These are phyloP conservation scores for Limnomonas spitsbergensis DNA, from an alignment of 139 green algal genomes.

Conservation along the genomic window DNA sequence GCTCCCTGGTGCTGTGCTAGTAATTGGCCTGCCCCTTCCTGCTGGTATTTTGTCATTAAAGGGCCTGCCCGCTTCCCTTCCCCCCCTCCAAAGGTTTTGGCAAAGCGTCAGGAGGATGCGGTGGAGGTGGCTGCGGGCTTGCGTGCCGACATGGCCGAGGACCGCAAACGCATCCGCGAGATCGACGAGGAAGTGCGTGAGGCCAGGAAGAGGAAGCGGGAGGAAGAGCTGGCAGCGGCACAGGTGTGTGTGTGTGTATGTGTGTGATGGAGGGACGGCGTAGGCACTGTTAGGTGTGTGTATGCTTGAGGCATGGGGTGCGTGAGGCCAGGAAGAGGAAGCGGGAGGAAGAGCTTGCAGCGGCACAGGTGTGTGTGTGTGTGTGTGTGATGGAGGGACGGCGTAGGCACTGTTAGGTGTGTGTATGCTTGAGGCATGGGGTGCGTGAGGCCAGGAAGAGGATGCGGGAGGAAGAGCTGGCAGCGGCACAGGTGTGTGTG, in stretches of 20 bases:
- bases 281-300: too few relatives aligned
- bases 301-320: too few relatives aligned
- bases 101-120: background rate
- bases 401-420: too few relatives aligned
- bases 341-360: slow-evolving; percentile 5
- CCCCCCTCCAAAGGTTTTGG: background rate
- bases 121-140: background rate
- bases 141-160: slow-evolving; percentile 1
- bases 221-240: background rate
- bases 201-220: background rate
- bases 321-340: slow-evolving; percentile 5
- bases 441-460: slow-evolving; percentile 6
- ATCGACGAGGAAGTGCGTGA: slow-evolving; percentile 12
- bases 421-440: too few relatives aligned
- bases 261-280: too few relatives aligned
- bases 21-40: too few relatives aligned
- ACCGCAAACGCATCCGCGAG: background rate
- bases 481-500: background rate
- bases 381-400: too few relatives aligned
- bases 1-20: too few relatives aligned
- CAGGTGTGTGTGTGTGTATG: background rate
- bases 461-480: slow-evolving; percentile 6
- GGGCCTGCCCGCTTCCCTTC: too few relatives aligned
- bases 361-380: background rate
- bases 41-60: too few relatives aligned